Conservation (phyloP, 192 early-diverging fungal genomes). For the Jimgerdemannia lactiflua region DNA sequence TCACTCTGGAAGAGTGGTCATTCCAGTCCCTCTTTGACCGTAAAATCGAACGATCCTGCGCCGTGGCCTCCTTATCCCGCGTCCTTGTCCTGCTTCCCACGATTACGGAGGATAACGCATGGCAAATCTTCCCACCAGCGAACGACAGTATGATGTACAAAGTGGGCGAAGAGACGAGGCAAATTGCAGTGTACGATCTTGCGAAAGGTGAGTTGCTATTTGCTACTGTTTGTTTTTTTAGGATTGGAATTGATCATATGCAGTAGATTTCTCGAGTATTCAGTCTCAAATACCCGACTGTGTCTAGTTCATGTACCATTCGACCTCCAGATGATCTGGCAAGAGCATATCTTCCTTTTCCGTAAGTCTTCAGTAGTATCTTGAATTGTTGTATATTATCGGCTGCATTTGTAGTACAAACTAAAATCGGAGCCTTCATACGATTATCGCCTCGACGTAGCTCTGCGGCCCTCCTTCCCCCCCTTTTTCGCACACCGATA, state of each 20-base stretch:
- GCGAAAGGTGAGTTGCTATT: constrained; percentile 13
- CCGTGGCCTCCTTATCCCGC: constrained; percentile 44
- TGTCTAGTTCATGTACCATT: constrained; percentile 1
- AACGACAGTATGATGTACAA: constrained; percentile 10
- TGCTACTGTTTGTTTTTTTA: background rate
- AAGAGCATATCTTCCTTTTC: constrained; percentile 38
- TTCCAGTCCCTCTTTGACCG: constrained; percentile 44
- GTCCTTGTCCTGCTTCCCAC: constrained; percentile 35
- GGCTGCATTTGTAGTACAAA: too few species aligned
- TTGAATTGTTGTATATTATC: background rate
- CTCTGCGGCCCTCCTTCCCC: constrained; percentile 32
- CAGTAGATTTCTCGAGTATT: too few species aligned
- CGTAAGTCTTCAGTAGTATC: constrained; percentile 28
- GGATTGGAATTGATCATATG: too few species aligned
- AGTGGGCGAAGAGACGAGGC: constrained; percentile 7
- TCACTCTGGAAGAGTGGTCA: constrained; percentile 41
- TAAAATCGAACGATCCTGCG: constrained; percentile 40
- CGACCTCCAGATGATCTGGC: constrained; percentile 52
- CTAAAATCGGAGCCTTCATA: too few species aligned
- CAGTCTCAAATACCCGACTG: too few species aligned
- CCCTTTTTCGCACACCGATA: constrained; percentile 57
- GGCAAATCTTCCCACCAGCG: background rate
- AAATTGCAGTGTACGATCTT: constrained; percentile 46
- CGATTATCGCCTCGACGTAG: constrained; percentile 6
- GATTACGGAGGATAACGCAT: constrained; percentile 8